Evolutionary conservation across 192 early-diverging fungal species (phyloP), one percentile per base, ranked within the genome.

Genomic region (Linnemannia exigua): DNA sequence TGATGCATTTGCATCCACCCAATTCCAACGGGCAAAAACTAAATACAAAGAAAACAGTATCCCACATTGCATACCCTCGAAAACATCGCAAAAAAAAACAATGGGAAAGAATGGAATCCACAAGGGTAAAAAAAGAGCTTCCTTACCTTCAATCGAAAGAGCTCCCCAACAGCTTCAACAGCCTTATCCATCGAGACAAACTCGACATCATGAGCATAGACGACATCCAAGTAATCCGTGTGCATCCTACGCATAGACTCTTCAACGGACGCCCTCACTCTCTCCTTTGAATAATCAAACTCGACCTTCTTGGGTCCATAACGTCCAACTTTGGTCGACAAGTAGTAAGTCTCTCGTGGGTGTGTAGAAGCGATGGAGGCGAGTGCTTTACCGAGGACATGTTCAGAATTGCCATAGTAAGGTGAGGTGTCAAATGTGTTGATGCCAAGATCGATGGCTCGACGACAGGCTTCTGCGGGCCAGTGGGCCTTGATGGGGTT

Each of bases 131-230:
- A 44, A 44, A 44, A 9, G 9, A 44, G 5, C 41, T n/a, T n/a
- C 5, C 46, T 67, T 75, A 89, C 88, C 86, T 92, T 92, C 38
- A 96, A 79, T 52, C 89, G 79, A 66, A 91, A 92, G 52, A 96
- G 78, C 36, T 87, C 89, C 36, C 81, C 80, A 38, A 82, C 80
- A 31, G 74, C 81, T 15, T 90, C 91, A 16, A 92, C 89, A 11
- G 93, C 87, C 11, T 91, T 75, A 3, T 89, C 80, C 31, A 91
- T 75, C 1, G 84, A 82, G 14, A 94, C 94, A 93, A 96, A 96
- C 81, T 96, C 95, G 15, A 96, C 94, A 79, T 96, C 95, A 72
- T 96, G 95, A 47, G 91, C 92, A 63, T 90, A 89, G 1, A 95
- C 95, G 67, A 93, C 86, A 72, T 96, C 94, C 25, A 96, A 79